Evolutionary conservation across 805 yeast genomes (phyloP), one percentile per base, ranked within the genome.

Genomic region (Saccharomycopsis fibuligera): DNA sequence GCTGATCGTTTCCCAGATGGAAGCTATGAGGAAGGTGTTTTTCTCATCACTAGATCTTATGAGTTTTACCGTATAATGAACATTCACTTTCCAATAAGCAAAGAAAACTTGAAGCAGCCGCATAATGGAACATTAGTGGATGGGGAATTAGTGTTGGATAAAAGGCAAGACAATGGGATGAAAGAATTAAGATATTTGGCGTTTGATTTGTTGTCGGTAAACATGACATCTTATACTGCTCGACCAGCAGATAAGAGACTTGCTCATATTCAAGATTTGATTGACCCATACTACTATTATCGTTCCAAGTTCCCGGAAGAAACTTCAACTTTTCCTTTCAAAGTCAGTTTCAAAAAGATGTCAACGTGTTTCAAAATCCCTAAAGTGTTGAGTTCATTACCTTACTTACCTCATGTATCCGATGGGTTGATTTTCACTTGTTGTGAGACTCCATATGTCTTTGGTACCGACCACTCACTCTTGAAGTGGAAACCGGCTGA

Each of bases 401-500:
- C 81, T 38, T 74, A 78, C 45, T 70, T 91, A 43, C 86, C 87
- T 22, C 97, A 93, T 66, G 84, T 86, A 50, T 81, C 93, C 2
- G 99, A 93, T 67, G 99, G 99, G 1, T 73, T 93, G 24, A 87
- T 93, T 52, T 86, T 89, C 64, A 93, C 99, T 1, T 87, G 96
- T 55, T 84, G 95, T 39, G 87, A 80, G 46, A 78, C 91, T 1
- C 95, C 96, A 0, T 93, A 93, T 65, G 72, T 78, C 2, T 79
- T 82, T 54, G 98, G 98, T 12, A 91, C 98, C 1, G 98, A 93
- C 63, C 74, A 79, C 0, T 78, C 88, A 5, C 69, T 93, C 44
- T 68, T 93, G 48, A 93, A 95, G 66, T 93, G 99, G 99, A 93
- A 93, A 61, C 98, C 99, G 2, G 87, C 95, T 10, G 86, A 86